Evolutionary conservation across 1,284 basidiomycete species (phyloP).

Genomic region (Rhodotorula sp.): DNA sequence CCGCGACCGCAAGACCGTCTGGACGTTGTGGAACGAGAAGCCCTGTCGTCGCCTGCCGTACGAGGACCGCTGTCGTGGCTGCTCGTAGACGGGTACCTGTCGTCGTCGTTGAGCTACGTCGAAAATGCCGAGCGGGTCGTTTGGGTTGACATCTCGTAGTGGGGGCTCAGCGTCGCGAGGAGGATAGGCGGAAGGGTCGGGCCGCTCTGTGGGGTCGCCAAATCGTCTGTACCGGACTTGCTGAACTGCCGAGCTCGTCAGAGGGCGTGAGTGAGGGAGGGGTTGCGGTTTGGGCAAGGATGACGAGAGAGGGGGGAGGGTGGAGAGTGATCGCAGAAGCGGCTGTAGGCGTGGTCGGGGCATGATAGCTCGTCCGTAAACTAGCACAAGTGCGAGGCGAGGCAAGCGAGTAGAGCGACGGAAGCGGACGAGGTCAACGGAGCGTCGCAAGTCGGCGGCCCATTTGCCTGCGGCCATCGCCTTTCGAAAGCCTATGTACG

Average conservation of each 20-base stretch:
- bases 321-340: neutral
- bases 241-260: neutral
- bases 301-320: neutral
- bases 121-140: neutral
- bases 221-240: neutral
- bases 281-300: neutral
- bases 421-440: neutral
- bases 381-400: neutral
- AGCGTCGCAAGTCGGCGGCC: no score
- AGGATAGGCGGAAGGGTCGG: neutral
- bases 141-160: neutral
- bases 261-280: neutral
- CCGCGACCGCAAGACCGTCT: constrained; percentile 1
- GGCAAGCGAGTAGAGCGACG: neutral
- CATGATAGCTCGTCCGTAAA: neutral
- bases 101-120: neutral
- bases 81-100: neutral
- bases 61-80: neutral
- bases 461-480: neutral
- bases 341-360: neutral
- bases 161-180: neutral
- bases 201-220: neutral
- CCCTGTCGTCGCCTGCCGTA: neutral
- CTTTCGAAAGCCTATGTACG: neutral
- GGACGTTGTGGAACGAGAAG: constrained; percentile 11